Conservation (phyloP, 306 rosid species). For the Dryas octopetala region DNA sequence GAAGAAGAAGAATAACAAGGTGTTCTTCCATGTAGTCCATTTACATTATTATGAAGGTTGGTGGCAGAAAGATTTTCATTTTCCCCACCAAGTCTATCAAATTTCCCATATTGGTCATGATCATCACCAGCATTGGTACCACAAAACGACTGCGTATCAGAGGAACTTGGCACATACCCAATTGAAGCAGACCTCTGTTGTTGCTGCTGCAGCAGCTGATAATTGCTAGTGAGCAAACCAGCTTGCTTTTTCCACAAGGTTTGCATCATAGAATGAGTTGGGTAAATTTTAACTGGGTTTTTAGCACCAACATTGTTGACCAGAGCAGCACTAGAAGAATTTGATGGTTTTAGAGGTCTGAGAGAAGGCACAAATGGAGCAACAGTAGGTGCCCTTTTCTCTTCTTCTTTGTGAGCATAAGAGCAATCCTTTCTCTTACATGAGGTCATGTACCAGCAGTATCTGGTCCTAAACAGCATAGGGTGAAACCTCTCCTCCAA, state of each 20-base stretch:
- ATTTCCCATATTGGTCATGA: not conserved
- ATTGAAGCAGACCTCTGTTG: not conserved
- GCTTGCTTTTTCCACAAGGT: constrained; percentile 1
- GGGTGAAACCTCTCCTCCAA: not conserved
- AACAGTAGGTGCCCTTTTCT: not conserved
- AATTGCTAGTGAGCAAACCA: not conserved
- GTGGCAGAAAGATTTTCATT: not conserved
- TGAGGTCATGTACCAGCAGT: constrained; percentile 1
- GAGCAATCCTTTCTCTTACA: constrained; percentile 6
- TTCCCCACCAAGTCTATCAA: not conserved
- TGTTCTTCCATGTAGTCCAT: not conserved
- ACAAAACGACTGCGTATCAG: not conserved
- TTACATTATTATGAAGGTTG: not conserved
- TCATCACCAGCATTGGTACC: not conserved
- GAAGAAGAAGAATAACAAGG: not conserved
- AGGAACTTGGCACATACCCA: not conserved
- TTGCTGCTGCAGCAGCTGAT: not conserved
- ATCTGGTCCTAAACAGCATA: constrained; percentile 5
- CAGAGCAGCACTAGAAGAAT: not conserved
- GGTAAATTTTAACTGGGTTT: not conserved
- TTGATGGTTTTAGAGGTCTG: not conserved
- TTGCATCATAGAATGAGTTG: constrained; percentile 5
- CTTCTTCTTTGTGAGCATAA: constrained; percentile 10
- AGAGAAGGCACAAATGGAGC: not conserved
- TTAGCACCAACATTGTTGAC: not conserved